Conservation (phyloP, 768 basidiomycete species). For the Mycena pura region DNA sequence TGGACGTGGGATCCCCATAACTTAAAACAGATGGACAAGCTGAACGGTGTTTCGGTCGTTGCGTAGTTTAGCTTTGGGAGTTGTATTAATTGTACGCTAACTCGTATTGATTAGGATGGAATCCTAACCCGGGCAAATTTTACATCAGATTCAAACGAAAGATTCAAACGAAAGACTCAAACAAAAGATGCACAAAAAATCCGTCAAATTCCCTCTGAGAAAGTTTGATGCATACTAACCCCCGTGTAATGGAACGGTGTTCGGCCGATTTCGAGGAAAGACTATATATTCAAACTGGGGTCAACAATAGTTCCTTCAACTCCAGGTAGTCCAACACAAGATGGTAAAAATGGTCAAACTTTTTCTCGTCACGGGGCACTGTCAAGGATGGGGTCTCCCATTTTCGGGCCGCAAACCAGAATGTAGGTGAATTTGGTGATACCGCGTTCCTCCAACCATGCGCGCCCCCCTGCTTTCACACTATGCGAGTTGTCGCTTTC, state of each 20-base stretch:
- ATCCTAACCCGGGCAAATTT: too few relatives aligned
- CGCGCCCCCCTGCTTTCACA: too few relatives aligned
- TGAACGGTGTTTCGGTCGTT: conserved; percentile 6
- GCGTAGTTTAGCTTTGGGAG: conserved; percentile 17
- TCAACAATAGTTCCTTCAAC: neutral
- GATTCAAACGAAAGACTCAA: too few relatives aligned
- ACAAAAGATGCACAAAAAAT: too few relatives aligned
- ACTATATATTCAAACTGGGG: too few relatives aligned
- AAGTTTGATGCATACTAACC: too few relatives aligned
- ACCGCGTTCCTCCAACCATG: neutral
- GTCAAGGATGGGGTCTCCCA: neutral
- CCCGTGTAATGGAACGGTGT: too few relatives aligned
- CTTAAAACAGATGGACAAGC: conserved; percentile 2
- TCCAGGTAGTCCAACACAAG: conserved; percentile 10
- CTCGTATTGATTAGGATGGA: too few relatives aligned
- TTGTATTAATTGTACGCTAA: conserved; percentile 29
- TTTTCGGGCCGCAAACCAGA: neutral
- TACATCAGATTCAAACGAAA: too few relatives aligned
- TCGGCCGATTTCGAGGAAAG: too few relatives aligned
- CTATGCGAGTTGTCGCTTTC: too few relatives aligned
- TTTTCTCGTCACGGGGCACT: neutral
- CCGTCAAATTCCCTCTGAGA: too few relatives aligned
- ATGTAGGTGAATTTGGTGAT: neutral
- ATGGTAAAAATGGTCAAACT: conserved; percentile 8
- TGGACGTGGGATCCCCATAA: conserved; percentile 11